Base-by-base conservation (phyloP, 2,329 filamentous ascomycete genomes). In the Neocucurbitaria cava region DNA sequence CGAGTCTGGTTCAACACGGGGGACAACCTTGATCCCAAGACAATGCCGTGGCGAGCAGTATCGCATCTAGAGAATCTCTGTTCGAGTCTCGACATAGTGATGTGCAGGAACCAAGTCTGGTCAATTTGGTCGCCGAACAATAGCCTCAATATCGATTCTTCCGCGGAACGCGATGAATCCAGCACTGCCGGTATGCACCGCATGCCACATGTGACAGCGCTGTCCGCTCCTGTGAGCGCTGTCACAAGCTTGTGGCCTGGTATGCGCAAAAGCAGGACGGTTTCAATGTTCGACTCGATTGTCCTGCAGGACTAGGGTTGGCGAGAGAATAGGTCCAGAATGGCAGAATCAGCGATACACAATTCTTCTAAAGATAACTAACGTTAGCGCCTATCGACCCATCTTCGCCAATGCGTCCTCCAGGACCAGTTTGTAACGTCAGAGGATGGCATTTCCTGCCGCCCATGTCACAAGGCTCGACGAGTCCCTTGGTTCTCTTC, bases 321-420 rank as follows among this genome's bases (percentile, higher is more conserved):
- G 62, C 62, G 64, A 66, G 28, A 20, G 26, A 26, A 49, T 48
- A 49, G 57, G 59, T 55, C 62, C 60, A 61, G 62, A 65, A 57
- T 39, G 49, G 47, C 60, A 61, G 62, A 65, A 57, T 39, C 51
- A 49, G 46, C 20, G 49, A 21, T 15, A 47, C 26, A 39, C 10
- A 39, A 23, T 24, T 35, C 21, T n/a, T 36, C 20, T 38, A 44
- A 26, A 35, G 46, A 49, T 43, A 24, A 38, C 35, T 47, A 39
- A 33, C 18, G 44, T 41, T 39, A 39, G 38, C 18, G 44, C 44
- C 43, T 33, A 46, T 42, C 46, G 39, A 39, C 39, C 41, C 28
- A 23, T 23, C 38, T 24, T 38, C 38, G 40, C 30, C 5, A 13
- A 39, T 26, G 21, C 21, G 45, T 46, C 55, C 28, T 43, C 52